Percentiles rank a stretch among this genome's conserved stretches.
phyloP scores from a whole-genome alignment of 208 protist species.

The Lotmaria passim region DNA sequence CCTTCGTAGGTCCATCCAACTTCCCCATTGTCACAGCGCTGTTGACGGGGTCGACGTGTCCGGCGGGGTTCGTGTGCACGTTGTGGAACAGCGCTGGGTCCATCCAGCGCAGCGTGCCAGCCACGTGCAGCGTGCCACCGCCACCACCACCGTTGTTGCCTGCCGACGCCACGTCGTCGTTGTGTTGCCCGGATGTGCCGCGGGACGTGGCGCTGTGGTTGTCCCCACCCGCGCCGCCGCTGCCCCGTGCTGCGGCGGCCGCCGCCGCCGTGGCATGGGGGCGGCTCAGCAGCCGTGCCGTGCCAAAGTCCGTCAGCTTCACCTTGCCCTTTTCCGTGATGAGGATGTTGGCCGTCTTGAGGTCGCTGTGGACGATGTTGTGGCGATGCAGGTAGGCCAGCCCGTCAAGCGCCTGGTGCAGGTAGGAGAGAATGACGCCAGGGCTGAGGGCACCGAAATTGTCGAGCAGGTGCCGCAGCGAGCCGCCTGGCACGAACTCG shows the following conservation, averaged over 20 bases:
- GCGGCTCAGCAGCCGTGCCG: constrained; percentile 75
- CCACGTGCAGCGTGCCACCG: constrained; percentile 62
- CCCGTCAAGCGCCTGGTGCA: constrained; percentile 82
- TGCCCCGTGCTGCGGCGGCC: constrained; percentile 8
- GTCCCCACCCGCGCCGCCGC: constrained; percentile 12
- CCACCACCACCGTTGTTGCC: constrained; percentile 20
- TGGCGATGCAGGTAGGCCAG: constrained; percentile 86
- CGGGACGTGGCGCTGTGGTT: constrained; percentile 10
- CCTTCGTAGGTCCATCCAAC: constrained; percentile 66
- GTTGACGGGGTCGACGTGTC: not conserved
- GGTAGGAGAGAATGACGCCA: constrained; percentile 82
- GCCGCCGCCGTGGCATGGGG: constrained; percentile 34
- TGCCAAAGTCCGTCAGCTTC: constrained; percentile 93
- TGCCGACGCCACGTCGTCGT: constrained; percentile 23
- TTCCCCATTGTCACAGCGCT: not conserved
- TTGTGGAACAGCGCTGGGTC: constrained; percentile 80
- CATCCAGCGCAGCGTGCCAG: constrained; percentile 91
- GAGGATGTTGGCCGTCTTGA: constrained; percentile 93
- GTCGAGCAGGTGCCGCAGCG: constrained; percentile 85
- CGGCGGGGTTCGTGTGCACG: constrained; percentile 13
- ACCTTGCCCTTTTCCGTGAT: constrained; percentile 86
- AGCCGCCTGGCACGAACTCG: constrained; percentile 91
- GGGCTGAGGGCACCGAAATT: constrained; percentile 90
- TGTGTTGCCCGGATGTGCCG: constrained; percentile 26
- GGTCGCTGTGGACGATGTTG: constrained; percentile 91